Base-by-base conservation (phyloP, 352 stramenopile species). In the Halophytophthora batemanensis region DNA sequence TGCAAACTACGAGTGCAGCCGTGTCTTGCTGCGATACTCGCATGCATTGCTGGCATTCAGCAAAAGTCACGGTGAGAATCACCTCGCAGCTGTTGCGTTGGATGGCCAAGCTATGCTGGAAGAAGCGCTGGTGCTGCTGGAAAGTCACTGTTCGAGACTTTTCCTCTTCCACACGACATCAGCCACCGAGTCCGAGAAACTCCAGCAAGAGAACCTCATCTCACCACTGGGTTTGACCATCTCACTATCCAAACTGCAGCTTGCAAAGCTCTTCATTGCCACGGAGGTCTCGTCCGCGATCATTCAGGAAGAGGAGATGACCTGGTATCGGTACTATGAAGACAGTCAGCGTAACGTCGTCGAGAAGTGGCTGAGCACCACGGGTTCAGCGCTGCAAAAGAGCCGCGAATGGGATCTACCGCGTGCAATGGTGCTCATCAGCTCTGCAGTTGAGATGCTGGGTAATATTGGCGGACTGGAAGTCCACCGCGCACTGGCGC, bases 301-400 rank as follows among this genome's bases (percentile, higher is more conserved):
- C 0, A 47, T 88, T 4, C 45, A 64, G 17, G 66, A 77, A 21
- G 57, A 70, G 25, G 66, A 90, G 29, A 86, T 90, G 75, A 88
- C 71, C 6, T 87, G 74, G 77, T 88, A 86, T 50, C 55, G 47
- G 18, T 69, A 79, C 38, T 68, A 87, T 23, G 54, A 66, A 50
- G 55, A 78, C 14, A 66, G 66, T 6, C 62, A 76, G 36, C 67
- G 63, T 8, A 77, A 50, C 14, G 49, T 91, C 3, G 69, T 91
- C 15, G 77, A 89, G n/a, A 85, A 78, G 45, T 93, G 80, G 82
- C 61, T 93, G 1, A 62, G 66, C 10, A 41, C 76, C 21, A 89
- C 82, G 2, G 73, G 58, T 13, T 38, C 52, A 4, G 45, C 45
- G 6, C 17, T 54, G 15, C 28, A 62, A 7, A 61, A 53, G 3